These are phyloP conservation scores for Trametes cinnabarina DNA, from an alignment of 768 basidiomycete species.

Conservation along the genomic window DNA sequence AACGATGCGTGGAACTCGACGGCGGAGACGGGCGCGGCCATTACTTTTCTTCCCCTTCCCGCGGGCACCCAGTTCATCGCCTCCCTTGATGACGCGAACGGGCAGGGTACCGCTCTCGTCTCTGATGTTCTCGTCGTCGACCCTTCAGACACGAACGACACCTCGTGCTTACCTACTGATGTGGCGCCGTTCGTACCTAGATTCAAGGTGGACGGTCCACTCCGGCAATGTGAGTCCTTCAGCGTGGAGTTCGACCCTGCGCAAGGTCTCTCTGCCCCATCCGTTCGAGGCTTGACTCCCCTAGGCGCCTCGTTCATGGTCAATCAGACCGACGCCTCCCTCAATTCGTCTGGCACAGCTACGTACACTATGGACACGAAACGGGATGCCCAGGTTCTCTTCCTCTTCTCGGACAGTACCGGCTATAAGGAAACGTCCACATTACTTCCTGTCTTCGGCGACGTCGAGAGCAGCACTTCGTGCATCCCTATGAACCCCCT, in stretches of 20 bases:
- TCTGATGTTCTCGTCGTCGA: conserved; percentile 50
- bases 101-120: conserved; percentile 38
- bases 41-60: conserved; percentile 52
- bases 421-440: conserved; percentile 41
- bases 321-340: conserved; percentile 19
- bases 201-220: conserved; percentile 35
- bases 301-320: conserved; percentile 26
- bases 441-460: conserved; percentile 40
- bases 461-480: conserved; percentile 22
- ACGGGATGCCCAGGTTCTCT: conserved; percentile 38
- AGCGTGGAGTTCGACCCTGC: conserved; percentile 41
- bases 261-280: conserved; percentile 35
- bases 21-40: conserved; percentile 40
- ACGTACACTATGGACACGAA: conserved; percentile 43
- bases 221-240: conserved; percentile 52
- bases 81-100: conserved; percentile 48
- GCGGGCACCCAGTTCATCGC: conserved; percentile 52
- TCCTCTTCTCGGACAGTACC: conserved; percentile 44
- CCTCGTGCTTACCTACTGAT: conserved; percentile 38
- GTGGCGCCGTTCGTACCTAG: conserved; percentile 13
- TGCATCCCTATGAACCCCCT: conserved; percentile 26
- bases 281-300: conserved; percentile 38
- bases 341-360: conserved; percentile 35
- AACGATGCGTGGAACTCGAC: conserved; percentile 34
- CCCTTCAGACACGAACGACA: conserved; percentile 35